Evolutionary conservation across 2,329 filamentous ascomycete species (phyloP).

Genomic region (Fusarium ramigenum): DNA sequence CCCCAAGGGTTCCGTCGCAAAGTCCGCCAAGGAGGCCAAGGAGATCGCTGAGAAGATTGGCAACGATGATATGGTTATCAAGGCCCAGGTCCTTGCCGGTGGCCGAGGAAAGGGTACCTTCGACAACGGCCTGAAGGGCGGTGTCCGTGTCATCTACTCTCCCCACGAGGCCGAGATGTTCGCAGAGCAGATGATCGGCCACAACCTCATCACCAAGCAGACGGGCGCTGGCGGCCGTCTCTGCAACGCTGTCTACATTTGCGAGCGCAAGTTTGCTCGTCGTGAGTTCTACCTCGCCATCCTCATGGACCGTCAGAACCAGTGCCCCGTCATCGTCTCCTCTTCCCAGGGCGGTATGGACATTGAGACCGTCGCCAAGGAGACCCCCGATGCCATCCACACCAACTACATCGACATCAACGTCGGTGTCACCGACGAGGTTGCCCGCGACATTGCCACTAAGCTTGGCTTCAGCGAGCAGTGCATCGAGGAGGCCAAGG

Average conservation of each 20-base stretch:
- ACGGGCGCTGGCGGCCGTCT: slow-evolving; percentile 92
- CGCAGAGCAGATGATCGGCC: slow-evolving; percentile 98
- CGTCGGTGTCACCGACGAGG: slow-evolving; percentile 92
- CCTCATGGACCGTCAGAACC: slow-evolving; percentile 94
- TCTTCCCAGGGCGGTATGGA: slow-evolving; percentile 99
- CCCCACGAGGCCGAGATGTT: slow-evolving; percentile 97
- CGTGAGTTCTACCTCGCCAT: slow-evolving; percentile 99
- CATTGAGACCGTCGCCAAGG: slow-evolving; percentile 98
- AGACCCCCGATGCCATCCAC: slow-evolving; percentile 93
- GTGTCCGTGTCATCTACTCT: slow-evolving; percentile 99
- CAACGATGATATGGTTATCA: slow-evolving; percentile 98
- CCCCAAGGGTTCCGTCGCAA: slow-evolving; percentile 88
- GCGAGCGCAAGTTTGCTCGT: slow-evolving; percentile 99
- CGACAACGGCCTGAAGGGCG: slow-evolving; percentile 98
- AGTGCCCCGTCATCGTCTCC: slow-evolving; percentile 94
- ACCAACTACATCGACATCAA: slow-evolving; percentile 96
- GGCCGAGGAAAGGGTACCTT: slow-evolving; percentile 98
- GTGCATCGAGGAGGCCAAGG: slow-evolving; percentile 94
- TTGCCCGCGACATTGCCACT: slow-evolving; percentile 87
- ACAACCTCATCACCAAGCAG: slow-evolving; percentile 99
- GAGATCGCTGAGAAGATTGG: slow-evolving; percentile 89
- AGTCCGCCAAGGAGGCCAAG: slow-evolving; percentile 87
- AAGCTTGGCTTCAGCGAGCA: slow-evolving; percentile 98
- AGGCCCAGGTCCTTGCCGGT: slow-evolving; percentile 97
- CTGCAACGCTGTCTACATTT: slow-evolving; percentile 98